A percentile compares a stretch with the other conserved stretches of the same genome.
Evolutionary conservation across 2,329 filamentous ascomycete species (phyloP).

Genomic region (Fusarium siculi): DNA sequence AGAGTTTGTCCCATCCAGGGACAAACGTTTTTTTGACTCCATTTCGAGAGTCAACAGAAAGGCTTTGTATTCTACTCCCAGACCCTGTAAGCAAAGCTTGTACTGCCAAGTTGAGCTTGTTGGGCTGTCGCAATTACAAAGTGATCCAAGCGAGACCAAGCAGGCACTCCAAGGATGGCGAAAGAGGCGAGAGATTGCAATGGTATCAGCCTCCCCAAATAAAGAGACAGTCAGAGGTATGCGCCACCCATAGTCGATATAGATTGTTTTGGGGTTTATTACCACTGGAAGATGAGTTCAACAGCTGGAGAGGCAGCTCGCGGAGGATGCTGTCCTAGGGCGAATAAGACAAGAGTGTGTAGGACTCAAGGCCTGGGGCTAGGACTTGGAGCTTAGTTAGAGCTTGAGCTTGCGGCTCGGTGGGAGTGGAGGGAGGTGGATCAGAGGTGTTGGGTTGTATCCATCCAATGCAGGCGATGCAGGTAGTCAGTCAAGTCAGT

Average conservation of each 20-base stretch:
- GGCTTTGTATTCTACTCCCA: not conserved
- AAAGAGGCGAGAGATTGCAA: slow-evolving; percentile 16
- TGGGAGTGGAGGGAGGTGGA: slow-evolving; percentile 4
- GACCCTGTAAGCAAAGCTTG: not conserved
- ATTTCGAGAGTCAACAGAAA: slow-evolving; percentile 30
- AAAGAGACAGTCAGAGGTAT: slow-evolving; percentile 14
- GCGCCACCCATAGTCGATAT: slow-evolving; percentile 42
- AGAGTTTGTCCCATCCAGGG: slow-evolving; percentile 44
- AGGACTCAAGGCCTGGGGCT: slow-evolving; percentile 44
- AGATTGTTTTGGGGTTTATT: slow-evolving; percentile 37
- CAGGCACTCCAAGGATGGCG: not conserved
- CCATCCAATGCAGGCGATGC: slow-evolving; percentile 18
- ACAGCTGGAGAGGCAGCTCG: slow-evolving; percentile 44
- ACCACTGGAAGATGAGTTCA: slow-evolving; percentile 10
- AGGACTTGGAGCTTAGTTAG: slow-evolving; percentile 39
- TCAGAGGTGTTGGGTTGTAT: not conserved
- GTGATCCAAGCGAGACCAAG: not conserved
- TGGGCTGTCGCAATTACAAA: not conserved
- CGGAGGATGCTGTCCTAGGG: slow-evolving; percentile 38
- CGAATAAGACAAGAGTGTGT: slow-evolving; percentile 45
- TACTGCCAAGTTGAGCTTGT: not conserved
- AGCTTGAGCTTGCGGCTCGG: slow-evolving; percentile 43
- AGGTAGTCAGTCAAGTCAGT: slow-evolving; percentile 8
- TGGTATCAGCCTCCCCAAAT: not conserved
- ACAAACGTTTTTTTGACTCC: slow-evolving; percentile 47